Evolutionary conservation across 306 rosid species (phyloP).

Genomic region (Pyrus bretschneideri): DNA sequence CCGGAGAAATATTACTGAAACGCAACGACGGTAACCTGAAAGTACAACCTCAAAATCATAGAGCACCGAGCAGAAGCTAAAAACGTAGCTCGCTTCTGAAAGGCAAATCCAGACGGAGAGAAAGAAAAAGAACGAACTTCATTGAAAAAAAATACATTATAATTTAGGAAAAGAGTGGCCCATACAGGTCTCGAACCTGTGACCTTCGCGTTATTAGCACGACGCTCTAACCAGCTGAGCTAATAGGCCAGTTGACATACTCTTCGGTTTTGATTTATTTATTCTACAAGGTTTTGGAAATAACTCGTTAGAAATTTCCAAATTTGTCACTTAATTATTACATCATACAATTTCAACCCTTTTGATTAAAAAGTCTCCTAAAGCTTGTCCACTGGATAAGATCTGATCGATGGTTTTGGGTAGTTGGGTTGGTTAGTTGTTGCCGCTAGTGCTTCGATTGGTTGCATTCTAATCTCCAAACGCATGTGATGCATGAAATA

Average conservation of each 20-base stretch:
- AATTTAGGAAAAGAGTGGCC: neutral
- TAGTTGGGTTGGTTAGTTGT: neutral
- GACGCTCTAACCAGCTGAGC: conserved; percentile 30
- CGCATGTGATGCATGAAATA: neutral
- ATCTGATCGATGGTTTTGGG: neutral
- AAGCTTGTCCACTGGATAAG: neutral
- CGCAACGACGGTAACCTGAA: no score
- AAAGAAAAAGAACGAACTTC: neutral
- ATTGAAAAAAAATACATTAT: neutral
- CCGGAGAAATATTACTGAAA: no score
- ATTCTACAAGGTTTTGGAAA: neutral
- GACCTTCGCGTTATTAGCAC: conserved; percentile 29
- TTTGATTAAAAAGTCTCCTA: neutral
- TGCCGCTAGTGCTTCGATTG: neutral
- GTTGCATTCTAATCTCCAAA: neutral
- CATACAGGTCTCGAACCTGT: conserved; percentile 23
- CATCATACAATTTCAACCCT: neutral
- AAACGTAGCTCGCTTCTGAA: neutral
- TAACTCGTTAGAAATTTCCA: neutral
- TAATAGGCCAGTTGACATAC: neutral
- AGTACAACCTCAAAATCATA: no score
- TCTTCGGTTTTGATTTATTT: fast-evolving
- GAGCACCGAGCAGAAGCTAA: neutral
- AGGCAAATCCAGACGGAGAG: neutral
- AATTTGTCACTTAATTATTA: neutral